A percentile compares a stretch with the other conserved stretches of the same genome.
phyloP scores from a whole-genome alignment of 768 basidiomycete species.

The Hemileccinum impolitum region DNA sequence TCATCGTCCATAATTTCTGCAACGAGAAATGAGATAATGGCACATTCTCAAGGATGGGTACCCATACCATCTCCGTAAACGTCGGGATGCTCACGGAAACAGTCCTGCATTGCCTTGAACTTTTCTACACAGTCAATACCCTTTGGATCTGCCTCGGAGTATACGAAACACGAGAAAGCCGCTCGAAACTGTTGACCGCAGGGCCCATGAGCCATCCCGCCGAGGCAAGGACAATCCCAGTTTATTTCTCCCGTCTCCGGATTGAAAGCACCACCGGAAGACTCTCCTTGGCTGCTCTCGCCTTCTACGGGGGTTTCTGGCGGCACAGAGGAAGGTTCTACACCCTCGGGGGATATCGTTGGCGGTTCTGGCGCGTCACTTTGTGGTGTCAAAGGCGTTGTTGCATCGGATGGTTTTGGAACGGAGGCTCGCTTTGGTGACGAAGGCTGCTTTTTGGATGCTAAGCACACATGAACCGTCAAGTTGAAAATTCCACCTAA shows the following conservation, averaged over 20 bases:
- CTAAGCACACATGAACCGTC: conserved; percentile 8
- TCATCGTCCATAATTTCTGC: conserved; percentile 70
- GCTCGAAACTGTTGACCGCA: conserved; percentile 92
- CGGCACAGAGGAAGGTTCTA: conserved; percentile 8
- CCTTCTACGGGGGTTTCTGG: conserved; percentile 14
- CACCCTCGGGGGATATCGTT: conserved; percentile 1
- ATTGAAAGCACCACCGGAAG: conserved; percentile 69
- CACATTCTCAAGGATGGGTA: not conserved
- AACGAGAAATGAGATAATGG: conserved; percentile 4
- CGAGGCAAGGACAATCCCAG: conserved; percentile 99
- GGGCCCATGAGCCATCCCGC: conserved; percentile 97
- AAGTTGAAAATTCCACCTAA: not conserved
- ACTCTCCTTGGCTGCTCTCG: conserved; percentile 25
- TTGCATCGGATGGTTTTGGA: conserved; percentile 17
- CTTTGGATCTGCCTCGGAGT: conserved; percentile 92
- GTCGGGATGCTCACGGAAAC: conserved; percentile 95
- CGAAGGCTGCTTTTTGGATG: conserved; percentile 13
- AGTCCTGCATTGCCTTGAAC: conserved; percentile 96
- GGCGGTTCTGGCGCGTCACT: conserved; percentile 16
- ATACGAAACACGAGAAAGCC: conserved; percentile 96
- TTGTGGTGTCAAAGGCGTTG: conserved; percentile 12
- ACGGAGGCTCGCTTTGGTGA: conserved; percentile 1
- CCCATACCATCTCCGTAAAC: conserved; percentile 89
- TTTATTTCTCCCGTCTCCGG: conserved; percentile 99
- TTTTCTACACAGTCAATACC: conserved; percentile 97